phyloP scores from a whole-genome alignment of 345 rosid species.

The Ceriops zippeliana region DNA sequence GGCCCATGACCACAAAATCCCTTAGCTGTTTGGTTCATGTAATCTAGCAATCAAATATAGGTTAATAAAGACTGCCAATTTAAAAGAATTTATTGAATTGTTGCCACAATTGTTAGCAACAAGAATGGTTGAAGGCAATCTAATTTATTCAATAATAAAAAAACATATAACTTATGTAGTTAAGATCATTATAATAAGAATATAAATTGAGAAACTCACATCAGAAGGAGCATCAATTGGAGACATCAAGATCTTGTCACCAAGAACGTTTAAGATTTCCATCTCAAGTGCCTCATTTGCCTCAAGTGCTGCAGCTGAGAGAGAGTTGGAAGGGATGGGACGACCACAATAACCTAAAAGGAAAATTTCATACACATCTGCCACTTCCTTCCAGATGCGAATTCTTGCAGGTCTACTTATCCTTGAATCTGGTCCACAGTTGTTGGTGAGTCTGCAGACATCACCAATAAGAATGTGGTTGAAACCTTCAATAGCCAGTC shows the following conservation, averaged over 20 bases:
- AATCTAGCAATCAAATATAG: background rate
- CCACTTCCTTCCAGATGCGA: conserved; percentile 93
- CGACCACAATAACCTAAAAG: conserved; percentile 95
- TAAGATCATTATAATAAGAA: background rate
- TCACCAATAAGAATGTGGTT: conserved; percentile 70
- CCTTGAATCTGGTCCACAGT: conserved; percentile 43
- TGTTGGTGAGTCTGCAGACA: conserved; percentile 35
- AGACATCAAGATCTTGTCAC: conserved; percentile 68
- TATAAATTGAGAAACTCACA: conserved; percentile 35
- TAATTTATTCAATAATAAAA: background rate
- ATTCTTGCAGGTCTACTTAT: conserved; percentile 58
- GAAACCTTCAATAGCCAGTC: conserved; percentile 85
- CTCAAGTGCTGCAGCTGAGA: conserved; percentile 46
- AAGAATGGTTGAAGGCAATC: background rate
- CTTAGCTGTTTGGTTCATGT: background rate
- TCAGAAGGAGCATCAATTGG: conserved; percentile 76
- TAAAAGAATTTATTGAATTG: background rate
- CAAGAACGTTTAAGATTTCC: conserved; percentile 63
- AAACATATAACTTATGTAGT: background rate
- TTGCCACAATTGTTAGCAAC: background rate
- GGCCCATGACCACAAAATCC: background rate
- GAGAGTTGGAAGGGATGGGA: conserved; percentile 75
- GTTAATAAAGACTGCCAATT: background rate
- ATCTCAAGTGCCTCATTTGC: conserved; percentile 90
- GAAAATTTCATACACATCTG: conserved; percentile 91